Evolutionary conservation across 1,284 basidiomycete genomes (phyloP).

Genomic region (Coniferiporia sulphurascens): DNA sequence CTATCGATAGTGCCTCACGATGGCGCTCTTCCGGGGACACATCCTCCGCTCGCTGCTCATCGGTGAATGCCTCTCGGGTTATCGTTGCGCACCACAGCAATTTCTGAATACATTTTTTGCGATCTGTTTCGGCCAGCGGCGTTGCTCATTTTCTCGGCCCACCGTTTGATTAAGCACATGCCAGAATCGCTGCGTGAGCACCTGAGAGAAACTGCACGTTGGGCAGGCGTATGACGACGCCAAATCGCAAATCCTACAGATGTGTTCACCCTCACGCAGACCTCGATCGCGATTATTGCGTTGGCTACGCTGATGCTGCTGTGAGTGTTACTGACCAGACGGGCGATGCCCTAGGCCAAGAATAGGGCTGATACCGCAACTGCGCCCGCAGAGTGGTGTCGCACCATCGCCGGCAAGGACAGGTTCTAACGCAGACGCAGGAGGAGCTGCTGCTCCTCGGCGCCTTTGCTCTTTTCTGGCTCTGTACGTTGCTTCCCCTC

Average conservation of each 20-base stretch:
- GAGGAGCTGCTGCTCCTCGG: constrained; percentile 67
- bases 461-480: constrained; percentile 65
- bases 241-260: constrained; percentile 43
- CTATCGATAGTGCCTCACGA: constrained; percentile 8
- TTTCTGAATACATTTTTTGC: constrained; percentile 20
- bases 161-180: constrained; percentile 17
- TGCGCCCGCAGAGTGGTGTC: constrained; percentile 45
- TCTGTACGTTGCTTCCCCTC: constrained; percentile 41
- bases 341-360: too few species aligned
- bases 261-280: constrained; percentile 64
- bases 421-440: constrained; percentile 58
- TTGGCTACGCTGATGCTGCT: constrained; percentile 57
- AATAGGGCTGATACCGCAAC: constrained; percentile 12
- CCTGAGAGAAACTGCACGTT: not conserved
- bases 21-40: constrained; percentile 29
- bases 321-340: constrained; percentile 36
- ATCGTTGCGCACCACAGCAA: constrained; percentile 26
- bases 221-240: constrained; percentile 1
- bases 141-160: constrained; percentile 15
- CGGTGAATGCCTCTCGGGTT: constrained; percentile 16
- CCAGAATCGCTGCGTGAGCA: constrained; percentile 19
- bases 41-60: constrained; percentile 22
- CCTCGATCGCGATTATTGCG: constrained; percentile 62
- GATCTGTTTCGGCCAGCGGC: constrained; percentile 11
- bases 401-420: constrained; percentile 54